Conservation (phyloP, 164 flowering plant species). For the Vitis rupestris region DNA sequence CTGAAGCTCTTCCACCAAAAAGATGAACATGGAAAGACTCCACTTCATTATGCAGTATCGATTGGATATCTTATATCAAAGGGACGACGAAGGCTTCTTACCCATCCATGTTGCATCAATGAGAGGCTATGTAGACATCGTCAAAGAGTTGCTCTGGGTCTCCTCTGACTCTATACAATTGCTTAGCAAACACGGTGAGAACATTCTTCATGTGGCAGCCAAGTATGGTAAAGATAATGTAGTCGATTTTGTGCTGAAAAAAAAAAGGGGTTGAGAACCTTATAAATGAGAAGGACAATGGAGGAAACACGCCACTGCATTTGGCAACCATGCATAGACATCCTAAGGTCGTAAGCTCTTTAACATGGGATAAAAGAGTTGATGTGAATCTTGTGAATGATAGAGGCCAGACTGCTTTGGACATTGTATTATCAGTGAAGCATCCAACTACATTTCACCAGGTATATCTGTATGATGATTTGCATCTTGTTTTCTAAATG, state of each 20-base stretch:
- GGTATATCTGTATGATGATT: too few relatives aligned
- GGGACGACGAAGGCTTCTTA: too few relatives aligned
- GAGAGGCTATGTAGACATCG: slow-evolving; percentile 4
- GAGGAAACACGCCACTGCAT: slow-evolving; percentile 23
- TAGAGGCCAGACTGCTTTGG: too few relatives aligned
- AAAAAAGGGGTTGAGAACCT: too few relatives aligned
- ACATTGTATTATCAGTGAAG: too few relatives aligned
- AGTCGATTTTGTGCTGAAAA: slow-evolving; percentile 4
- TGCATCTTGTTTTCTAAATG: too few relatives aligned
- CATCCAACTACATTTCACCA: too few relatives aligned
- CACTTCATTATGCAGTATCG: too few relatives aligned
- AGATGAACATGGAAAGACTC: too few relatives aligned
- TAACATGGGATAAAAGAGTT: too few relatives aligned
- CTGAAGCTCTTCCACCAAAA: background rate
- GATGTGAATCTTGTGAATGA: too few relatives aligned
- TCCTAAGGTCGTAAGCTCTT: background rate
- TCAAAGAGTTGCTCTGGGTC: slow-evolving; percentile 1
- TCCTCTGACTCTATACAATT: slow-evolving; percentile 8
- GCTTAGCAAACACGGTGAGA: slow-evolving; percentile 1
- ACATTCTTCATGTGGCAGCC: slow-evolving; percentile 19
- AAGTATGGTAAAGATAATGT: slow-evolving; percentile 8
- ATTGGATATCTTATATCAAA: too few relatives aligned
- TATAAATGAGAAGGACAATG: slow-evolving; percentile 6
- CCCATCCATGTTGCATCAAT: slow-evolving; percentile 10
- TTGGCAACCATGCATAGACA: slow-evolving; percentile 10